Conservation (phyloP, 148 eudicot species). For the Amaranthus cruentus region DNA sequence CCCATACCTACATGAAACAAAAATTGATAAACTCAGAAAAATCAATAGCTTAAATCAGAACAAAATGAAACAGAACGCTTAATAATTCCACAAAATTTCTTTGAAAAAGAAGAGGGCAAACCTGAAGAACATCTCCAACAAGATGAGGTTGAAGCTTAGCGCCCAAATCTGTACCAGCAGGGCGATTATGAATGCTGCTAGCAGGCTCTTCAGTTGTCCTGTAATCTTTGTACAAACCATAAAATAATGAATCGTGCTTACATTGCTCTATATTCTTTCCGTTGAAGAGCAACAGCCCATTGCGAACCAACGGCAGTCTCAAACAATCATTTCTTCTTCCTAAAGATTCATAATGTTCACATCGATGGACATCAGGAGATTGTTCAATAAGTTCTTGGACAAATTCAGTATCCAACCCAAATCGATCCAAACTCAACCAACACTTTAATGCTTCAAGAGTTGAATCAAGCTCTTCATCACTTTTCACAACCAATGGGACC, state of each 20-base stretch:
- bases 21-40: conserved; percentile 1
- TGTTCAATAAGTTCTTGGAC: conserved; percentile 62
- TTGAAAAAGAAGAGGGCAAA: conserved; percentile 18
- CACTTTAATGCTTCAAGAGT: conserved; percentile 30
- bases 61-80: neutral
- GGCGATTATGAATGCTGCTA: conserved; percentile 21
- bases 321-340: conserved; percentile 35
- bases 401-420: conserved; percentile 60
- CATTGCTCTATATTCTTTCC: conserved; percentile 32
- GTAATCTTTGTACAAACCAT: conserved; percentile 32
- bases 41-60: neutral
- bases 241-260: conserved; percentile 28
- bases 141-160: conserved; percentile 42
- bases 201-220: conserved; percentile 16
- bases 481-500: conserved; percentile 36
- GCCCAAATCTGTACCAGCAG: conserved; percentile 43
- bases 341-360: conserved; percentile 39
- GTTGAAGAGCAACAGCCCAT: conserved; percentile 45
- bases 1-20: conserved; percentile 41
- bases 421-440: conserved; percentile 65
- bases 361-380: conserved; percentile 39
- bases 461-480: conserved; percentile 30
- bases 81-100: neutral
- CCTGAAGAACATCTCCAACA: conserved; percentile 62
- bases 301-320: conserved; percentile 38